Base-by-base conservation (phyloP, 768 basidiomycete genomes). In the Chalciporus piperatus region DNA sequence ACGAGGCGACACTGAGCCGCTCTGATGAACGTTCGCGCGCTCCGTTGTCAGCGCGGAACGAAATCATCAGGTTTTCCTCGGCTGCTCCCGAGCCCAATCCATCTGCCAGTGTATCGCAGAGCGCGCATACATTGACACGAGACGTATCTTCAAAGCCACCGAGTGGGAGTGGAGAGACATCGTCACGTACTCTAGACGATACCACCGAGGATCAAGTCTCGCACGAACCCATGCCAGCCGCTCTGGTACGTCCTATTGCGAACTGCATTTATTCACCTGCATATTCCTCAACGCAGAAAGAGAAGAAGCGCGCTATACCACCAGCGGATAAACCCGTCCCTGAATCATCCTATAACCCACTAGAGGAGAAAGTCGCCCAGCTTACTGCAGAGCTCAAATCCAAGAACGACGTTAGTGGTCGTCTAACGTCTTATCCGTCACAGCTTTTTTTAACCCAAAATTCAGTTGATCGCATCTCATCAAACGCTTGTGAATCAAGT, bases 401-500 rank as follows among this genome's bases (percentile, higher is more conserved):
- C 22, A 74, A 77, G 61, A 63, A 65, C 39, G 54, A 61, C 33
- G 81, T 78, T 62, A 41, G 75, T 63, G 41, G 20, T 28, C 38
- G 1, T 13, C 30, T 28, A 14, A 39, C 22, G 12, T 13, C 20
- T 22, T 30, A 17, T 20, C 41, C 33, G 41, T 45, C 6, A 35
- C 42, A 22, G 6, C n/a, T 8, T 35, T n/a, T 54, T 10, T 28
- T 57, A 8, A 52, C 23, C 10, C 17, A 8, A 22, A 40, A 44
- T 51, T 32, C 47, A 83, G 81, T 66, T 81, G 50, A 68, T 87
- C 37, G 59, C 70, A 19, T 73, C 73, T 54, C 82, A 89, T 56
- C 74, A 83, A 69, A 59, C 70, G 9, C 70, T 82, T 20, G 58
- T 87, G n/a, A 63, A 65, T 4, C 73, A 81, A 50, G 58, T 88